phyloP scores from a whole-genome alignment of 2,329 filamentous ascomycete species.

The Cladosporium sp. region DNA sequence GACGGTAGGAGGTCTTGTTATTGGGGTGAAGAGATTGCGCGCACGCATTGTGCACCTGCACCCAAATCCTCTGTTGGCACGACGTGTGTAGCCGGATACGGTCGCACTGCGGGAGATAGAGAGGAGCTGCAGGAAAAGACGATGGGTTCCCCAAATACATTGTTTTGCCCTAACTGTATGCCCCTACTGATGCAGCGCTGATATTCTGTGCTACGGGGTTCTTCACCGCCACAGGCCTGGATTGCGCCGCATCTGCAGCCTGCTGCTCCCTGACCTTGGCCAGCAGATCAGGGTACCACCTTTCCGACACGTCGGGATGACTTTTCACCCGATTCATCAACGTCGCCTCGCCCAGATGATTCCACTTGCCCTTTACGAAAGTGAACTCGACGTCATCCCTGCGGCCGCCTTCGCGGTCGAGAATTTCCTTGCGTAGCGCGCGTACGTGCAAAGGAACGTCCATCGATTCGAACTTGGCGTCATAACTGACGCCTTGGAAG shows the following conservation, averaged over 20 bases:
- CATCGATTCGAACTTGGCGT: conserved; percentile 74
- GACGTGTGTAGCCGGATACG: too few relatives aligned
- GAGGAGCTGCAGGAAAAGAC: too few relatives aligned
- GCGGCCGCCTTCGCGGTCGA: conserved; percentile 52
- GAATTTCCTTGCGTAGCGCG: conserved; percentile 55
- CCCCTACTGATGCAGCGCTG: too few relatives aligned
- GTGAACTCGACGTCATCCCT: conserved; percentile 82
- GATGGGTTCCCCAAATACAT: too few relatives aligned
- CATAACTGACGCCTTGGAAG: conserved; percentile 79
- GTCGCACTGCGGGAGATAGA: too few relatives aligned
- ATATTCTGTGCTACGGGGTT: too few relatives aligned
- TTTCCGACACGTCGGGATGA: conserved; percentile 79
- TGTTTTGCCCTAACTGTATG: too few relatives aligned
- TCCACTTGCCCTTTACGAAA: conserved; percentile 64
- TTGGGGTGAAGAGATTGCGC: too few relatives aligned
- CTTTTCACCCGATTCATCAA: conserved; percentile 80
- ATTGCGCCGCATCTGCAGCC: conserved; percentile 1
- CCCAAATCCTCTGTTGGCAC: too few relatives aligned
- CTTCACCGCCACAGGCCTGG: not conserved
- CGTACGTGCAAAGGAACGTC: conserved; percentile 61
- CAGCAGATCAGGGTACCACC: conserved; percentile 54
- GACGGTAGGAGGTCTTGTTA: too few relatives aligned
- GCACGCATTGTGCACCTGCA: too few relatives aligned
- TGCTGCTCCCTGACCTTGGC: conserved; percentile 29
- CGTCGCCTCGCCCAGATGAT: conserved; percentile 74